Evolutionary conservation across 2,329 filamentous ascomycete genomes (phyloP), one percentile per base, ranked within the genome.

Genomic region (Lecanicillium sp.): DNA sequence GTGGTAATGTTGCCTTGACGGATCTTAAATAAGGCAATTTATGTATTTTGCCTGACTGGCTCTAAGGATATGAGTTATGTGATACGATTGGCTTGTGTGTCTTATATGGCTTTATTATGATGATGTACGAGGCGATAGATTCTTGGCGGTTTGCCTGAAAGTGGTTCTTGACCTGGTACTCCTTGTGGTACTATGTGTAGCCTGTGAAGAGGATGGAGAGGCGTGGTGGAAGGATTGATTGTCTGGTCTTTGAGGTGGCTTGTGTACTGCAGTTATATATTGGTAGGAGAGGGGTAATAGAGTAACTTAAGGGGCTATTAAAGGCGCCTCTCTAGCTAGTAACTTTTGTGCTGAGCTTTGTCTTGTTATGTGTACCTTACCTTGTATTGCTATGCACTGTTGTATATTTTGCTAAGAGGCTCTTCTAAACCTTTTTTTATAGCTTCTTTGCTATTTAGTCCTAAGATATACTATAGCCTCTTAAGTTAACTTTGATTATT

Each of bases 401-500:
- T n/a, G n/a, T n/a, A n/a, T n/a, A n/a, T 15, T 17, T 37, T 8
- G 25, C 14, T 37, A 0, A 1, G 4, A n/a, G 27, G n/a, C 10
- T 37, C 2, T 37, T 10, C 11, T 31, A 18, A 14, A 18, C 12
- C 25, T 6, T 37, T 14, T 9, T n/a, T n/a, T n/a, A n/a, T 32
- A n/a, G 22, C 29, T 37, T 10, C 17, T 29, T 37, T 29, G 25
- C 36, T 1, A 11, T 12, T 15, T 11, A 11, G n/a, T n/a, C n/a
- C n/a, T n/a, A 3, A 22, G 35, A 34, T n/a, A n/a, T n/a, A n/a
- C n/a, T 14, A 39, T 39, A 30, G 31, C 31, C 1, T 2, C 11
- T 39, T 17, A 39, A 39, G 5, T 10, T 9, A 34, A 39, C 5
- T 31, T 39, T 25, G 31, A 39, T 34, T n/a, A 39, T 39, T 28